A percentile compares a stretch with the other conserved stretches of the same genome.
phyloP scores from a whole-genome alignment of 2,329 filamentous ascomycete species.

The Cladophialophora carrionii region DNA sequence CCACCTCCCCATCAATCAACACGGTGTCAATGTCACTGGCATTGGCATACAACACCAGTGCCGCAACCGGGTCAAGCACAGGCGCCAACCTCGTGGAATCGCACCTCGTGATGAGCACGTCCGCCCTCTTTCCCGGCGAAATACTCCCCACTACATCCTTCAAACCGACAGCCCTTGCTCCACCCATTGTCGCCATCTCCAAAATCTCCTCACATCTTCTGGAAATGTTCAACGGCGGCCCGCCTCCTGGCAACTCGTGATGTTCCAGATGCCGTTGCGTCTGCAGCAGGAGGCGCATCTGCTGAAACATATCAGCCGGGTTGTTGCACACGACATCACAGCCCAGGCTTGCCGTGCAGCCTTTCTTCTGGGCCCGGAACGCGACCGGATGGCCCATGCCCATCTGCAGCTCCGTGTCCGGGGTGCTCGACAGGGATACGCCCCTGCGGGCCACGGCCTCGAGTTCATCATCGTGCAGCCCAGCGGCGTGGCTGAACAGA shows the following conservation, averaged over 20 bases:
- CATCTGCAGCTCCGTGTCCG: constrained; percentile 43
- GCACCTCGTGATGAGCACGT: constrained; percentile 42
- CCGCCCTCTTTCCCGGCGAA: constrained; percentile 41
- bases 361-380: constrained; percentile 35
- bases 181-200: constrained; percentile 41
- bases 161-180: constrained; percentile 40
- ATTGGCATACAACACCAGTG: constrained; percentile 41
- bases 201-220: constrained; percentile 39
- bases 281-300: constrained; percentile 41
- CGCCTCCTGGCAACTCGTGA: constrained; percentile 8
- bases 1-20: constrained; percentile 40
- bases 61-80: constrained; percentile 40
- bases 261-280: constrained; percentile 36
- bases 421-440: constrained; percentile 39
- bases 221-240: constrained; percentile 26
- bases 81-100: constrained; percentile 39
- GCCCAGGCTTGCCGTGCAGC: constrained; percentile 37
- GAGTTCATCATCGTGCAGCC: constrained; percentile 29
- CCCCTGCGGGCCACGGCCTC: constrained; percentile 31
- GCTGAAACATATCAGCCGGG: constrained; percentile 40
- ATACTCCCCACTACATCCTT: constrained; percentile 40
- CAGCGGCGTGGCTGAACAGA: constrained; percentile 22
- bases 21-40: constrained; percentile 40
- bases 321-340: constrained; percentile 42
- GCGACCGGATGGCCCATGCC: constrained; percentile 40